phyloP scores from a whole-genome alignment of 345 rosid species.

The Lepidium didymum region DNA sequence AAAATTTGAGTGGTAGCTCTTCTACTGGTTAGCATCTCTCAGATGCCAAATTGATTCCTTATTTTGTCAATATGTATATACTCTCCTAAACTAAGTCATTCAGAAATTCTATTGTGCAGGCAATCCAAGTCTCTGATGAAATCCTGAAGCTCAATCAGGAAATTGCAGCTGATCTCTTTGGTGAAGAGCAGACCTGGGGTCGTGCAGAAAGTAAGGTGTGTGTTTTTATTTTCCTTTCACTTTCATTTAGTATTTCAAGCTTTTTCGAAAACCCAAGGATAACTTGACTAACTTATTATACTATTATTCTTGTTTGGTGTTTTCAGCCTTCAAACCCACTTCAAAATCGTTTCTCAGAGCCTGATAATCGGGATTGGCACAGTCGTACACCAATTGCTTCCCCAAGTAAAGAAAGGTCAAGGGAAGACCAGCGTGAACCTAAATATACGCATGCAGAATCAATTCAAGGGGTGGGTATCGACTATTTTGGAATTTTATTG shows the following conservation, averaged over 20 bases:
- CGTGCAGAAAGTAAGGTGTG: conserved; percentile 58
- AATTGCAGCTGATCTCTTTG: conserved; percentile 62
- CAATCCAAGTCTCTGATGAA: conserved; percentile 47
- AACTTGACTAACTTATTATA: neutral
- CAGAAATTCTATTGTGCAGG: conserved; percentile 26
- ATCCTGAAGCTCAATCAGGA: conserved; percentile 58
- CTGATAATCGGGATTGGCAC: conserved; percentile 93
- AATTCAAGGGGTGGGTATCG: conserved; percentile 45
- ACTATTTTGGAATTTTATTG: neutral
- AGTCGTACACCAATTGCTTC: conserved; percentile 52
- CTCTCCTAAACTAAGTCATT: neutral
- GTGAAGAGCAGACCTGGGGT: conserved; percentile 73
- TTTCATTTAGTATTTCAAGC: neutral
- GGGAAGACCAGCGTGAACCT: conserved; percentile 48
- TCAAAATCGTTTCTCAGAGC: conserved; percentile 64
- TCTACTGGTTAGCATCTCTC: neutral
- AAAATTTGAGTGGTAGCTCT: neutral
- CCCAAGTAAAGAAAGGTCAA: conserved; percentile 64
- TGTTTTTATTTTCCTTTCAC: conserved; percentile 2
- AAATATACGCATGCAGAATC: conserved; percentile 41
- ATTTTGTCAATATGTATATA: neutral
- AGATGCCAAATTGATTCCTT: neutral
- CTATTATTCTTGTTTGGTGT: neutral
- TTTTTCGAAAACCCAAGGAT: neutral
- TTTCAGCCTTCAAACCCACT: conserved; percentile 42